Percentiles rank a stretch among this genome's conserved stretches.
Conservation (phyloP, 73 alveolate species). For the Stentor roeselii region DNA sequence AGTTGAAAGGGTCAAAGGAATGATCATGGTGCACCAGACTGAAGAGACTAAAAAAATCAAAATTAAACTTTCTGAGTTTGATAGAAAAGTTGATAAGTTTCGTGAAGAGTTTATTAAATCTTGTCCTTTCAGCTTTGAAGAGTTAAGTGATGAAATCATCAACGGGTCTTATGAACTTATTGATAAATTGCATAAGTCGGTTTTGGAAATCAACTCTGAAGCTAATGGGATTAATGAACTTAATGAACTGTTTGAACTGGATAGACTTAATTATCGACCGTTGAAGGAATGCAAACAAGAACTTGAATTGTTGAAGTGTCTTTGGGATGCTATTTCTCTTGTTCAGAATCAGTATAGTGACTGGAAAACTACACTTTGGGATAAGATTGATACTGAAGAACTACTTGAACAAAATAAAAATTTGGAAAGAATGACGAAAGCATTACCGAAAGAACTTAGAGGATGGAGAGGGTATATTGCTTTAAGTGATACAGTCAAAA, state of each 20-base stretch:
- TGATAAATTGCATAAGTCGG: slow-evolving; percentile 69
- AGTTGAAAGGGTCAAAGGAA: slow-evolving; percentile 97
- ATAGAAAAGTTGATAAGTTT: slow-evolving; percentile 80
- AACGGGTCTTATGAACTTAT: slow-evolving; percentile 82
- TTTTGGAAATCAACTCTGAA: slow-evolving; percentile 83
- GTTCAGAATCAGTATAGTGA: slow-evolving; percentile 90
- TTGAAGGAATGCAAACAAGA: slow-evolving; percentile 96
- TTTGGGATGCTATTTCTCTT: slow-evolving; percentile 99
- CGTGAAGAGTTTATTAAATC: slow-evolving; percentile 84
- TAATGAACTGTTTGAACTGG: slow-evolving; percentile 91
- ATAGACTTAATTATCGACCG: slow-evolving; percentile 87
- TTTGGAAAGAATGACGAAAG: slow-evolving; percentile 81
- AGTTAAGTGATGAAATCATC: slow-evolving; percentile 70
- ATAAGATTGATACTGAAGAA: slow-evolving; percentile 97
- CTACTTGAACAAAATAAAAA: slow-evolving; percentile 94
- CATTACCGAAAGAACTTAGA: slow-evolving; percentile 84
- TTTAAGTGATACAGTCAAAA: slow-evolving; percentile 89
- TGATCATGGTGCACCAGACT: slow-evolving; percentile 93
- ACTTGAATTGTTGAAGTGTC: slow-evolving; percentile 80
- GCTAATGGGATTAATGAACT: slow-evolving; percentile 85
- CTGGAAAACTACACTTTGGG: slow-evolving; percentile 99
- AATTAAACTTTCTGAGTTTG: slow-evolving; percentile 79
- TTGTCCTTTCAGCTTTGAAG: slow-evolving; percentile 88
- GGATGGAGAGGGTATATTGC: slow-evolving; percentile 83
- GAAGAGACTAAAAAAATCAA: slow-evolving; percentile 95